phyloP scores from a whole-genome alignment of 495 filamentous ascomycete species.

The Delitschia confertaspora region DNA sequence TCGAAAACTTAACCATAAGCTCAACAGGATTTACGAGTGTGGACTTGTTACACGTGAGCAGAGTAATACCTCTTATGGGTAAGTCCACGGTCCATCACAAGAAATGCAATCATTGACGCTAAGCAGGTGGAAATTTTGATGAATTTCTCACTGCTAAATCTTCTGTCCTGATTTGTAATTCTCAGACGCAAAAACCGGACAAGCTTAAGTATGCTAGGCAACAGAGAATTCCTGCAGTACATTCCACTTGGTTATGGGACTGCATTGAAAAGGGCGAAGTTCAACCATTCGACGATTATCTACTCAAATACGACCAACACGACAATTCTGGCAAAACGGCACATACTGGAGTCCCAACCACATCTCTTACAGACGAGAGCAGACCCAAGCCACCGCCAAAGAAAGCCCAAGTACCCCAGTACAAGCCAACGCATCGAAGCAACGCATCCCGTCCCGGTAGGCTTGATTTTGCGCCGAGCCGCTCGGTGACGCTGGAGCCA shows the following conservation, averaged over 20 bases:
- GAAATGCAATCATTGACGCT: conserved; percentile 8
- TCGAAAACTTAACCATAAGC: conserved; percentile 58
- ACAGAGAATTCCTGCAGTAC: conserved; percentile 71
- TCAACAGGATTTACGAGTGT: conserved; percentile 79
- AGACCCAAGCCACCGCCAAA: conserved; percentile 9
- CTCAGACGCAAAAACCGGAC: conserved; percentile 52
- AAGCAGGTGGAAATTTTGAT: conserved; percentile 56
- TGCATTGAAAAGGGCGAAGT: conserved; percentile 54
- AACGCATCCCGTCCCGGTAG: not conserved
- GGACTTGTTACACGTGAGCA: conserved; percentile 73
- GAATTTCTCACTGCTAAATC: conserved; percentile 58
- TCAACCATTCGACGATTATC: conserved; percentile 40
- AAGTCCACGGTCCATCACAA: conserved; percentile 8
- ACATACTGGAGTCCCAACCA: conserved; percentile 18
- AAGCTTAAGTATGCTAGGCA: conserved; percentile 66
- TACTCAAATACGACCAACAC: not conserved
- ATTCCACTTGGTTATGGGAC: conserved; percentile 71
- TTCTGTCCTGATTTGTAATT: conserved; percentile 62
- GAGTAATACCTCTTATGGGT: conserved; percentile 66
- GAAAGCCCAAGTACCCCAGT: not conserved
- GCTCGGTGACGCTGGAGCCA: not conserved
- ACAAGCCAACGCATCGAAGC: not conserved
- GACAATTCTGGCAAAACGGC: conserved; percentile 1
- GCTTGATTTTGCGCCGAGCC: conserved; percentile 8
- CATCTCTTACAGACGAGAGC: conserved; percentile 21